Base-by-base conservation (phyloP, 192 early-diverging fungal species). In the Borealophlyctis nickersoniae region DNA sequence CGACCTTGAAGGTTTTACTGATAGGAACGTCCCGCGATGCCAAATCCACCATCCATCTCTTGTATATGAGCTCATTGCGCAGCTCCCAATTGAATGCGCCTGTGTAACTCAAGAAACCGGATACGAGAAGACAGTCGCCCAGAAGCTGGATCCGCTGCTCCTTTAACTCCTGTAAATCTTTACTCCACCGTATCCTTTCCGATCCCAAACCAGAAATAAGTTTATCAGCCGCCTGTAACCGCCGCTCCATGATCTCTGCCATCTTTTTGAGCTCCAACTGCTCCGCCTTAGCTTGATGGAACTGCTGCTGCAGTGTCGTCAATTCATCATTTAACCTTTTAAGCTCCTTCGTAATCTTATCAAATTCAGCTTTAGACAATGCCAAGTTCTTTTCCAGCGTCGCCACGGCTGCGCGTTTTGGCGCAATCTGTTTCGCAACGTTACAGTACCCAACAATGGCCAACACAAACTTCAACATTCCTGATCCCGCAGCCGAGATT, bases 1-100 rank as follows among this genome's bases (percentile, higher is more conserved):
- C 82, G 4, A 85, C 69, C 34, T 63, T 74, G 67, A 85, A 85
- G 30, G 58, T 71, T 9, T 69, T 36, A 54, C 74, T 77, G 27
- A 82, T 58, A 11, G 82, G 82, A 1, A 85, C 75, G 26, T 63
- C 63, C 35, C 67, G 72, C 14, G 62, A 53, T 1, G 65, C 50
- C 13, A 81, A 52, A 69, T 85, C 82, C 3, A 64, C 71, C 66
- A 81, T 69, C 82, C 82, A 85, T 32, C 71, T 33, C 51, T 82
- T 80, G 74, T 85, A 82, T 39, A 85, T 77, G 13, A 85, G 66
- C 39, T 85, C 78, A 55, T 81, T 81, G 23, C 82, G 69, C 2
- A 85, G 60, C 60, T 85, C 82, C 82, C 82, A 85, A 50, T 85
- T 85, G 65, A 85, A 85, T 0, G 82, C 82, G 31, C 82, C 82